Evolutionary conservation across 805 yeast species (phyloP).

Genomic region (Hanseniaspora lachancei): DNA sequence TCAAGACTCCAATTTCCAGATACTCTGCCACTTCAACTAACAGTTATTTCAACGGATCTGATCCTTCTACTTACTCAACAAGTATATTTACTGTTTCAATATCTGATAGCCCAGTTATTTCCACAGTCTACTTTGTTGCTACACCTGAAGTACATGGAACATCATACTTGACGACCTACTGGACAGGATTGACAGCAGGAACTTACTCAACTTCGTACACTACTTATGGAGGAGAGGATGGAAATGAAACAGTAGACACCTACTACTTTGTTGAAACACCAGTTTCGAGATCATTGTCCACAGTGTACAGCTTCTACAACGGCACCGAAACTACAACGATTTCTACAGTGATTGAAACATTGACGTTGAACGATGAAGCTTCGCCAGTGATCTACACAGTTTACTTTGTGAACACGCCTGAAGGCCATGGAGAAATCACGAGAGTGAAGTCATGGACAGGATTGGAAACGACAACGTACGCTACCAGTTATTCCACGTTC

Average conservation of each 20-base stretch:
- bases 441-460: slow-evolving; percentile 4
- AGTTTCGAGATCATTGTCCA: slow-evolving; percentile 3
- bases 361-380: neutral
- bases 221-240: slow-evolving; percentile 16
- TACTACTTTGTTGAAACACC: slow-evolving; percentile 16
- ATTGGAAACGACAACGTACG: neutral
- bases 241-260: slow-evolving; percentile 13
- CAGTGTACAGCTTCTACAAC: neutral
- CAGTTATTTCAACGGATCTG: slow-evolving; percentile 12
- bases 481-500: slow-evolving; percentile 5
- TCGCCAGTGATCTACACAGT: slow-evolving; percentile 3
- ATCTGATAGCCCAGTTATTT: slow-evolving; percentile 12
- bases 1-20: slow-evolving; percentile 15
- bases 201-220: slow-evolving; percentile 14
- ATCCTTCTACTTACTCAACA: slow-evolving; percentile 5
- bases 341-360: neutral
- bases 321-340: neutral
- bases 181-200: neutral
- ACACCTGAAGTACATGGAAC: slow-evolving; percentile 15
- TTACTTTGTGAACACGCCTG: slow-evolving; percentile 8
- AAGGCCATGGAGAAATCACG: neutral
- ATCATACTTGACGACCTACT: neutral
- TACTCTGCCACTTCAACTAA: neutral
- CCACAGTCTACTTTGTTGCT: slow-evolving; percentile 16
- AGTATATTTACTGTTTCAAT: slow-evolving; percentile 4